A percentile compares a stretch with the other conserved stretches of the same genome.
These are phyloP conservation scores for Pyrenophora seminiperda DNA, from an alignment of 2,329 filamentous ascomycete genomes.

Conservation along the genomic window DNA sequence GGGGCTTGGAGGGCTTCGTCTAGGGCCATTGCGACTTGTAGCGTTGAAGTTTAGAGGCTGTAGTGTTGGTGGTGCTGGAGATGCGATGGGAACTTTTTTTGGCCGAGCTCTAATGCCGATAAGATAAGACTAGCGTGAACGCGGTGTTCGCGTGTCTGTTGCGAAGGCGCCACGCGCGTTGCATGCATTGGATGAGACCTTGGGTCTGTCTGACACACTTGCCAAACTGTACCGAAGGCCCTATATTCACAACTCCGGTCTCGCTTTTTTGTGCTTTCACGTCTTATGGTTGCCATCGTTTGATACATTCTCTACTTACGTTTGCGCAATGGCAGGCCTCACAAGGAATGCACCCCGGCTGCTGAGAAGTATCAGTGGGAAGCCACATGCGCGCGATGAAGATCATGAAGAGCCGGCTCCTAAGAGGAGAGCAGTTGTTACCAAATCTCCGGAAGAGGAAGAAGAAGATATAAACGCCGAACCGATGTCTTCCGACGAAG, in stretches of 20 bases:
- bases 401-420: slow-evolving; percentile 42
- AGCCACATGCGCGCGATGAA: slow-evolving; percentile 44
- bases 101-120: slow-evolving; percentile 18
- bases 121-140: slow-evolving; percentile 15
- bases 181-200: slow-evolving; percentile 7
- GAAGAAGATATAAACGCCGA: slow-evolving; percentile 23
- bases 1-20: slow-evolving; percentile 52
- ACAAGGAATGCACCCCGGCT: slow-evolving; percentile 23
- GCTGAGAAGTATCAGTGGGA: slow-evolving; percentile 38
- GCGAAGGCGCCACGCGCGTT: neutral
- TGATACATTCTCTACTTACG: neutral
- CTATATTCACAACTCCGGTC: neutral
- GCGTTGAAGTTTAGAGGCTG: neutral
- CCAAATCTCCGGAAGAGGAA: neutral
- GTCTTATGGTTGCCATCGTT: neutral
- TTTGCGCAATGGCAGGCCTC: slow-evolving; percentile 19
- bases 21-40: slow-evolving; percentile 31
- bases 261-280: neutral
- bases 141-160: slow-evolving; percentile 8
- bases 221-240: too few relatives aligned
- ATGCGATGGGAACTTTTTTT: slow-evolving; percentile 28
- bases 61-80: neutral
- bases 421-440: slow-evolving; percentile 9
- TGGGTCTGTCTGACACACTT: neutral
- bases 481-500: slow-evolving; percentile 32